Conservation (phyloP, 78 protist genomes). For the Guillardia theta region DNA sequence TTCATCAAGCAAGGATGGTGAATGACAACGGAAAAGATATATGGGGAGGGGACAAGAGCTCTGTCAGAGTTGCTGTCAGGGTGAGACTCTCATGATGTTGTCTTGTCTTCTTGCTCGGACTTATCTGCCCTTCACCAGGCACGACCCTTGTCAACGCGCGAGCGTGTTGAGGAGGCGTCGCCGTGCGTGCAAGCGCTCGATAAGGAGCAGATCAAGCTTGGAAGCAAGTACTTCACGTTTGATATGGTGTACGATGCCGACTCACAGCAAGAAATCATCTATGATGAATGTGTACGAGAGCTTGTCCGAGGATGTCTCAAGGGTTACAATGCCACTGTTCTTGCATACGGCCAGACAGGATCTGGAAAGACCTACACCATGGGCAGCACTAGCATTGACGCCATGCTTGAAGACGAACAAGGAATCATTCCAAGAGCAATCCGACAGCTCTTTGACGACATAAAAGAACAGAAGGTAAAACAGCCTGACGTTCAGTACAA, state of each 20-base stretch:
- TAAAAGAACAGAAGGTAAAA: neutral
- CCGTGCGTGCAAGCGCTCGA: neutral
- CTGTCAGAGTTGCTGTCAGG: slow-evolving; percentile 1
- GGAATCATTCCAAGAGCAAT: slow-evolving; percentile 65
- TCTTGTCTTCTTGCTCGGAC: neutral
- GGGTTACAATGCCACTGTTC: slow-evolving; percentile 57
- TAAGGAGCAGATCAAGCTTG: neutral
- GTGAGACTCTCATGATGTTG: neutral
- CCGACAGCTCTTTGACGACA: neutral
- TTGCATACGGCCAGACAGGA: slow-evolving; percentile 66
- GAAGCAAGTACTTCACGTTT: slow-evolving; percentile 27
- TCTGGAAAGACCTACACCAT: slow-evolving; percentile 67
- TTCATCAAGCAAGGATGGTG: neutral
- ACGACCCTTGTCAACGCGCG: neutral
- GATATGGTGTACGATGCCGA: neutral
- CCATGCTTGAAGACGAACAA: neutral
- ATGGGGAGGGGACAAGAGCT: neutral
- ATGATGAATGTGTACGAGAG: neutral
- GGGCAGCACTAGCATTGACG: slow-evolving; percentile 28
- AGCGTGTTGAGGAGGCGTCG: neutral
- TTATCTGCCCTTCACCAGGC: neutral
- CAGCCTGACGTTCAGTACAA: neutral
- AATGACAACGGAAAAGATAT: neutral
- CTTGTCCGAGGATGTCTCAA: slow-evolving; percentile 28
- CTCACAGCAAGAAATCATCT: neutral